Base-by-base conservation (phyloP, 2,329 filamentous ascomycete species). In the Exophiala sp. region DNA sequence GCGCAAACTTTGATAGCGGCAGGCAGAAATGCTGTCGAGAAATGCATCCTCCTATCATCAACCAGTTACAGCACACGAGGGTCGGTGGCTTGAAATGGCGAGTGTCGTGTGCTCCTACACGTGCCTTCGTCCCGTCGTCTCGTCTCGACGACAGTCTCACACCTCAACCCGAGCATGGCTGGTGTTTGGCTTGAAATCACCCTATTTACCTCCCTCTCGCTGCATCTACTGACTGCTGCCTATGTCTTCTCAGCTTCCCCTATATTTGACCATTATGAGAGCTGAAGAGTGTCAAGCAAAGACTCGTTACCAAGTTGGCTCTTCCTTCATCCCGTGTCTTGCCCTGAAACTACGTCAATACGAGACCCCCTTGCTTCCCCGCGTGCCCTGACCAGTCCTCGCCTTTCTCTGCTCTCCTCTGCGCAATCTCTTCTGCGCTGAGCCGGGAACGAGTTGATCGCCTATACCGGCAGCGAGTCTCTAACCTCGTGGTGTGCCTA, bases 61-160 rank as follows among this genome's bases (percentile, higher is more conserved):
- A 34, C 30, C 51, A 41, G 14, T 35, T 21, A 46, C 27, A n/a
- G 18, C 45, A 44, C 47, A 54, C 50, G 54, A 53, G 50, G 54
- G 41, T 41, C 39, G 39, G 41, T 41, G 44, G 29, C 18, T 48
- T 35, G 32, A 18, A 29, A 29, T 27, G 40, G 10, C 43, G 30
- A 39, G 46, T 56, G 53, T 56, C 53, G 53, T 49, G 53, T 56
- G 53, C 53, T 50, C 46, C 30, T 49, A 46, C 54, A 57, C 54
- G 51, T 57, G 54, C 54, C 35, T 45, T 41, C 23, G 19, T 50
- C 43, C 43, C 39, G 10, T 10, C 10, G 24, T 27, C 35, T 45
- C 43, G 37, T 48, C 50, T 56, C 39, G 47, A 52, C 45, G 43
- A 46, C 39, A 6, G 24, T 27, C 24, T 27, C 24, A 27, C n/a